Evolutionary conservation across 2,329 filamentous ascomycete species (phyloP), one percentile per base, ranked within the genome.

Genomic region (Paraphoma chrysanthemicola): DNA sequence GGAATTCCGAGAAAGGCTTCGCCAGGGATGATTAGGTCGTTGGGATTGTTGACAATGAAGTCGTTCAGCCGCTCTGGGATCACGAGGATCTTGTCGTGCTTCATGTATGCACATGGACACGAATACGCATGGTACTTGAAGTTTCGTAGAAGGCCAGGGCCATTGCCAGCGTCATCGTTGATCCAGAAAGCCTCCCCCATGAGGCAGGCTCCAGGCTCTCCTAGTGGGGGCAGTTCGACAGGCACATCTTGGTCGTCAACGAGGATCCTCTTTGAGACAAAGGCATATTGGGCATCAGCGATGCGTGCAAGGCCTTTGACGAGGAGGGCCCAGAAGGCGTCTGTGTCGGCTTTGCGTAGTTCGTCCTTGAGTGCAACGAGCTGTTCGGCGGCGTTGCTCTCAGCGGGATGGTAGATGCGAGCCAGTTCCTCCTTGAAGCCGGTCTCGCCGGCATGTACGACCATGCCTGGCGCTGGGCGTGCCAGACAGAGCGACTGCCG

Each of bases 1-100:
- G 89, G 89, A 12, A 90, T 79, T 7, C 86, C 87, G 36, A 91
- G 79, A 68, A 89, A 91, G 2, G 87, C 86, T 65, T 90, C 88
- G 31, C 84, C 85, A 1, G 84, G 80, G 29, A 88, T 84, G 0
- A 87, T 84, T 11, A 90, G 74, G 48, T 80, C 73, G 65, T 89
- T 88, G 5, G 86, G 86, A 62, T 88, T 88, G 60, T 86, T 79
- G 28, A 83, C 80, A 45, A 85, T 82, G 67, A 88, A 84, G 5
- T 85, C 82, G 51, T 80, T 80, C 44, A 91, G 74, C 42, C 82
- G 80, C 53, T 90, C 85, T 0, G 88, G 86, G 18, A 91, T 86
- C 54, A 90, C 75, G 69, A 90, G 88, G 48, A 90, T 85, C 71
- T 90, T 89, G 77, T 90, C 88, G 70, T 90, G 85, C 63, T 85